Conservation (phyloP, 2,329 filamentous ascomycete species). For the Seiridium unicorne region DNA sequence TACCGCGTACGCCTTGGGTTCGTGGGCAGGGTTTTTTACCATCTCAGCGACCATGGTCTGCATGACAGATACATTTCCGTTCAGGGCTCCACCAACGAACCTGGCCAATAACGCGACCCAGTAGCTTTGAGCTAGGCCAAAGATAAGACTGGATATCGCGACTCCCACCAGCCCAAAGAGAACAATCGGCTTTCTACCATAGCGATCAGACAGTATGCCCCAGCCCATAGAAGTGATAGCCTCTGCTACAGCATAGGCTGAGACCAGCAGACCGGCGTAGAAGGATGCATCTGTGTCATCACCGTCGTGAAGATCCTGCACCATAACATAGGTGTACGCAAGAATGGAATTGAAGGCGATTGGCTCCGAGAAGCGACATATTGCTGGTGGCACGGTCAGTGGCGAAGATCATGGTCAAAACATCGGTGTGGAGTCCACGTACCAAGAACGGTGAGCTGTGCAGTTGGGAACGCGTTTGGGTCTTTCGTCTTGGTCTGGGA, state of each 20-base stretch:
- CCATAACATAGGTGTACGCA: conserved; percentile 42
- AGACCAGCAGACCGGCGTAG: conserved; percentile 47
- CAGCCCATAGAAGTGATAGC: conserved; percentile 40
- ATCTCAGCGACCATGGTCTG: conserved; percentile 38
- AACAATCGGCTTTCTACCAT: conserved; percentile 35
- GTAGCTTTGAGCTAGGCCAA: conserved; percentile 37
- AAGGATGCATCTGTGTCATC: conserved; percentile 41
- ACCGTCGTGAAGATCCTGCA: conserved; percentile 34
- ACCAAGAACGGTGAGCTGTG: conserved; percentile 3
- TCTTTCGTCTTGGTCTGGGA: neutral
- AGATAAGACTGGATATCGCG: conserved; percentile 38
- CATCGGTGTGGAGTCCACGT: neutral
- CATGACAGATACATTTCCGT: conserved; percentile 37
- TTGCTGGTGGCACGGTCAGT: conserved; percentile 26
- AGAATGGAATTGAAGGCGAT: conserved; percentile 45
- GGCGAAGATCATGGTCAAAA: neutral
- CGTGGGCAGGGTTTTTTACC: conserved; percentile 39
- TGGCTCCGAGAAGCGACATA: conserved; percentile 44
- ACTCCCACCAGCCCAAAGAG: conserved; percentile 33
- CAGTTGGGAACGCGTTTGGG: conserved; percentile 3
- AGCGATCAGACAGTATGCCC: conserved; percentile 38
- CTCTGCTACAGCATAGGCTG: conserved; percentile 41
- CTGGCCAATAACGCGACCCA: conserved; percentile 41
- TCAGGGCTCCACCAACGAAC: conserved; percentile 37
- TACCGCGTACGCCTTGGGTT: conserved; percentile 34